Evolutionary conservation across 306 rosid species (phyloP), one percentile per base, ranked within the genome.

Genomic region (Quercus aquifolioides): DNA sequence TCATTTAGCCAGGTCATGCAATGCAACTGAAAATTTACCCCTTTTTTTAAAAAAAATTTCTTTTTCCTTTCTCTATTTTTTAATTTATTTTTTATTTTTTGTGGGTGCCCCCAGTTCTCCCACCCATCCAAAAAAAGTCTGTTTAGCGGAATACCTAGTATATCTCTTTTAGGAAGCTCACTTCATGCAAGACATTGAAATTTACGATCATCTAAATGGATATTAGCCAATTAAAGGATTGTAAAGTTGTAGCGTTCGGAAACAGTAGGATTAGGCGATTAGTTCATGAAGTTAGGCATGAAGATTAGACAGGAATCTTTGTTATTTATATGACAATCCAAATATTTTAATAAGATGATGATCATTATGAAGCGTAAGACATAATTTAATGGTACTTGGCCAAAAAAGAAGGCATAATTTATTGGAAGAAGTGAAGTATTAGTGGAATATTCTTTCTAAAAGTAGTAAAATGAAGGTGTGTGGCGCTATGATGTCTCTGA

Each of bases 401-500:
- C 54, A 49, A 49, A 11, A 49, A 12, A 49, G 5, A 58, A 38
- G 12, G 20, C 33, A 11, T 5, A 57, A 71, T 25, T 15, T n/a
- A 77, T n/a, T 10, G 55, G n/a, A n/a, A 59, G 60, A 57, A 55
- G 59, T 58, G 38, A 71, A 78, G 58, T 51, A 51, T 52, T 28
- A 49, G n/a, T 20, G 78, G 83, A 80, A 80, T 80, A 80, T 65
- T 63, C 74, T 21, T 62, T 55, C 12, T 21, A 49, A 73, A 79
- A 73, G 76, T 35, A 14, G 76, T 2, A 25, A 20, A 38, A 10
- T 6, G 65, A 18, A 51, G 28, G 46, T 65, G 83, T 80, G 83
- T 80, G 83, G 79, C 23, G 83, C 69, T 55, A 73, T 74, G 11
- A 80, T 80, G 73, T 9, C 83, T 72, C 23, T 19, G 67, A 49